Evolutionary conservation across 179 eudicot genomes (phyloP).

Genomic region (Vitellaria paradoxa): DNA sequence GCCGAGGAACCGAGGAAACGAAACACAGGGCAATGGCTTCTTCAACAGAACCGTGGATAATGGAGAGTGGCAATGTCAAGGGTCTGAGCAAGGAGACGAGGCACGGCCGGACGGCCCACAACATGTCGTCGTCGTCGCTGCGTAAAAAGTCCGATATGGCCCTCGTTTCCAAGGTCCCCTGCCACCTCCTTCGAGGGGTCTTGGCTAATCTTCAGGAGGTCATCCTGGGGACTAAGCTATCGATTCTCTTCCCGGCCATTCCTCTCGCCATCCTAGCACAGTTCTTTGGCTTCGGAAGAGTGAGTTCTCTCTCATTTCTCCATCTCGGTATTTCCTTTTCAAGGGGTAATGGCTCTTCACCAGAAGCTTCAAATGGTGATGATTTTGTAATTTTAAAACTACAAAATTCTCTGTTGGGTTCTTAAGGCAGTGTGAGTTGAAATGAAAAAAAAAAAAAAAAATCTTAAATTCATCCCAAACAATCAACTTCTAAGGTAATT

Average conservation of each 20-base stretch:
- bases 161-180: conserved; percentile 31
- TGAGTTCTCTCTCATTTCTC: background rate
- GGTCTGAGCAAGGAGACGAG: conserved; percentile 41
- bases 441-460: no score
- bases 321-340: no score
- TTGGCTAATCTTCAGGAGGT: background rate
- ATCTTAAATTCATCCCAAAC: no score
- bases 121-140: conserved; percentile 57
- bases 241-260: background rate
- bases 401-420: no score
- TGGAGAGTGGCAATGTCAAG: conserved; percentile 38
- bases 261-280: background rate
- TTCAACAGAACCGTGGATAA: conserved; percentile 16
- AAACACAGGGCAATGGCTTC: conserved; percentile 12
- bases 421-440: no score
- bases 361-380: no score
- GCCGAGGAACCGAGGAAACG: no score
- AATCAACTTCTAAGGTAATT: no score
- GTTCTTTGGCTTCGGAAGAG: background rate
- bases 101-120: conserved; percentile 57
- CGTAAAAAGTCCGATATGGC: conserved; percentile 56
- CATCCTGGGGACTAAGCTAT: background rate
- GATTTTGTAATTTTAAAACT: no score
- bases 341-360: no score
- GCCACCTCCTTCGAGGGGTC: background rate